These are phyloP conservation scores for Dichomitus squalens DNA, from an alignment of 1,284 basidiomycete species.

Conservation along the genomic window DNA sequence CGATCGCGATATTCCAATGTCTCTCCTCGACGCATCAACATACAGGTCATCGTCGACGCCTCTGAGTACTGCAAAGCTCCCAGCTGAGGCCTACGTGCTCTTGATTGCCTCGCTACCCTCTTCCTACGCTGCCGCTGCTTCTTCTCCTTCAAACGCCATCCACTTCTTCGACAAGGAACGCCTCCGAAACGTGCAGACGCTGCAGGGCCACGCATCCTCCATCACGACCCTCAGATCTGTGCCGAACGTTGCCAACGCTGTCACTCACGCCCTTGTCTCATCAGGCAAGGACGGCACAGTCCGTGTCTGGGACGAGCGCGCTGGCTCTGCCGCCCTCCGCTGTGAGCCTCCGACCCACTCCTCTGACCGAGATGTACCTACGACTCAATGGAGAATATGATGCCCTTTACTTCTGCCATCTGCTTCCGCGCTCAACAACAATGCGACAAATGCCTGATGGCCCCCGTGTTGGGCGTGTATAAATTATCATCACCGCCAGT, in stretches of 20 bases:
- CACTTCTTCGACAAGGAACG: conserved; percentile 63
- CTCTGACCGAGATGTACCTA: conserved; percentile 34
- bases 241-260: conserved; percentile 33
- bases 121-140: conserved; percentile 60
- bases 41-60: conserved; percentile 34
- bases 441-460: background rate
- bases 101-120: conserved; percentile 49
- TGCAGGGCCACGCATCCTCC: conserved; percentile 56
- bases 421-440: too few relatives aligned
- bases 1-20: conserved; percentile 33
- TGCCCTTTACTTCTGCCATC: background rate
- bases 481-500: conserved; percentile 29
- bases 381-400: conserved; percentile 44
- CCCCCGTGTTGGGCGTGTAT: background rate
- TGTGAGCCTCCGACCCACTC: conserved; percentile 47
- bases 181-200: conserved; percentile 45
- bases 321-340: conserved; percentile 52
- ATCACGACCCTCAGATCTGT: conserved; percentile 54
- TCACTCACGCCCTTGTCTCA: conserved; percentile 48
- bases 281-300: conserved; percentile 67
- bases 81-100: conserved; percentile 57
- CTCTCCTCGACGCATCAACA: conserved; percentile 35
- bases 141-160: conserved; percentile 58
- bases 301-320: conserved; percentile 71
- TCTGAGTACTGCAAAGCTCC: conserved; percentile 39